Evolutionary conservation across 73 alveolate species (phyloP).

Genomic region (Tetrahymena malaccensis): DNA sequence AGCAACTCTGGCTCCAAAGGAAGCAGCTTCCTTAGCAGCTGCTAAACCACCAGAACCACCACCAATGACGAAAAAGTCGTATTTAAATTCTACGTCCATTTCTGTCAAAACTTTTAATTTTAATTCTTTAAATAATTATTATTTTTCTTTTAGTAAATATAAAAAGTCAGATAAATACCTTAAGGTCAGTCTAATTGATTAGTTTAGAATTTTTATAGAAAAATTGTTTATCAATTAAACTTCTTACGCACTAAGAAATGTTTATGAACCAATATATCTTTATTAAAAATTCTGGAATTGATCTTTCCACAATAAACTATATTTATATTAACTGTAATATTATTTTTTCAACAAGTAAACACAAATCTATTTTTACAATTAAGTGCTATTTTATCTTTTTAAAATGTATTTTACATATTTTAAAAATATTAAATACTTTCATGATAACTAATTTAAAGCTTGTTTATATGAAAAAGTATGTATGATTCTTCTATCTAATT

Average conservation of each 20-base stretch:
- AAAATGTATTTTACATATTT: too few species aligned
- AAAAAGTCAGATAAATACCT: background rate
- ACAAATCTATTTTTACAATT: too few species aligned
- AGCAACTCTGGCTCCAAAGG: slow-evolving; percentile 85
- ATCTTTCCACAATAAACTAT: background rate
- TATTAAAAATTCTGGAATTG: background rate
- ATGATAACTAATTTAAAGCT: too few species aligned
- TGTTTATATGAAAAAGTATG: too few species aligned
- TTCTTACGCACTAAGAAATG: background rate
- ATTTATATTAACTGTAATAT: background rate
- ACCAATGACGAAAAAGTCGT: slow-evolving; percentile 89
- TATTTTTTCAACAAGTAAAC: background rate
- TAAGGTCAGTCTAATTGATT: background rate
- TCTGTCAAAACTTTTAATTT: background rate
- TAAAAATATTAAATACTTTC: too few species aligned
- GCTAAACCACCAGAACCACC: slow-evolving; percentile 99
- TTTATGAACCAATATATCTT: background rate
- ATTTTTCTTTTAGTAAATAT: background rate
- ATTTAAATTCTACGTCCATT: slow-evolving; percentile 56
- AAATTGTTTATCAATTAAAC: too few species aligned
- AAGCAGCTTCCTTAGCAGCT: slow-evolving; percentile 94
- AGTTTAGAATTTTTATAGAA: background rate
- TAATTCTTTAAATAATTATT: background rate
- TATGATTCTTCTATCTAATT: too few species aligned
- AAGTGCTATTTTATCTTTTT: too few species aligned